A percentile compares a stretch with the other conserved stretches of the same genome.
These are phyloP conservation scores for Neurospora sp. DNA, from an alignment of 495 filamentous ascomycete genomes.

Conservation along the genomic window DNA sequence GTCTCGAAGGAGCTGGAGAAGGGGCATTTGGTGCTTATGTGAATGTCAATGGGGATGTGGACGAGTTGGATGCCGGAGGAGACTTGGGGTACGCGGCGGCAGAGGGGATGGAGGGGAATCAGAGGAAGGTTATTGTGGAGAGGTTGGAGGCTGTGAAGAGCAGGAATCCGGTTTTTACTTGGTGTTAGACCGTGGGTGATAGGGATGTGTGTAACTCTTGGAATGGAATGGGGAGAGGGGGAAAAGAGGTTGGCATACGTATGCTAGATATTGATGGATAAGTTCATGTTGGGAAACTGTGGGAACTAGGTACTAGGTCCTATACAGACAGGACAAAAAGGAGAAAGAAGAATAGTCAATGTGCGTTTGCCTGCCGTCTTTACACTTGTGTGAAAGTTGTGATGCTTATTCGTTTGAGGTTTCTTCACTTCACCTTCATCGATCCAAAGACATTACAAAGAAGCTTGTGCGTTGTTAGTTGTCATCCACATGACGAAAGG, in stretches of 20 bases:
- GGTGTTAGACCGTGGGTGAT: slow-evolving; percentile 52
- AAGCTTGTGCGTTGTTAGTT: too few relatives aligned
- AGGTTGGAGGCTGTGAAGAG: slow-evolving; percentile 88
- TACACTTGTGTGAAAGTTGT: not conserved
- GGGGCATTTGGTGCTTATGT: not conserved
- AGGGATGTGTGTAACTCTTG: not conserved
- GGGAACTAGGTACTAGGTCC: not conserved
- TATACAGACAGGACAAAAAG: not conserved
- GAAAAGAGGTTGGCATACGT: not conserved
- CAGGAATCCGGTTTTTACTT: slow-evolving; percentile 92
- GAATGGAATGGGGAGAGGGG: not conserved
- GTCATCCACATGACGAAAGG: too few relatives aligned
- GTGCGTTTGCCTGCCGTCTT: not conserved
- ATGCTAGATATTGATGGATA: not conserved
- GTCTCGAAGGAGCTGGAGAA: not conserved
- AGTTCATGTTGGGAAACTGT: not conserved
- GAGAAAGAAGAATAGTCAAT: not conserved
- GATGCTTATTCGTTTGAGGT: too few relatives aligned
- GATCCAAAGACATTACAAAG: too few relatives aligned
- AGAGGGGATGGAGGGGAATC: slow-evolving; percentile 81
- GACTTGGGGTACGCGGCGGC: slow-evolving; percentile 92
- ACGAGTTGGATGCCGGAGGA: slow-evolving; percentile 59
- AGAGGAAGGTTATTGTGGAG: slow-evolving; percentile 92
- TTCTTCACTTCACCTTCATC: too few relatives aligned
- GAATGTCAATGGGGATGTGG: slow-evolving; percentile 53